These are phyloP conservation scores for Coemansia sp. DNA, from an alignment of 192 early-diverging fungal genomes.

Conservation along the genomic window DNA sequence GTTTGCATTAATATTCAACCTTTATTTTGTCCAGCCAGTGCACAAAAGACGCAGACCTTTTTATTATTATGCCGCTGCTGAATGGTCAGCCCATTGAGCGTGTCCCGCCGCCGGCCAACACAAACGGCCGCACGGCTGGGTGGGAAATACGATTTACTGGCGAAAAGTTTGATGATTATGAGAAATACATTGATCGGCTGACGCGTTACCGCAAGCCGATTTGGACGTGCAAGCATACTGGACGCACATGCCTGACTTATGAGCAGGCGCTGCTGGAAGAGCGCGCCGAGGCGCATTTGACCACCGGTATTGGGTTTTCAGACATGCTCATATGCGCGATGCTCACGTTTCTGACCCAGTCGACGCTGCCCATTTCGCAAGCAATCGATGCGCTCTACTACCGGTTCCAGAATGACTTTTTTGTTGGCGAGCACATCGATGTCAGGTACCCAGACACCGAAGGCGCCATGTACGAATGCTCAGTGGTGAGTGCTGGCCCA, in stretches of 20 bases:
- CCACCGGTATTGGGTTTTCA: conserved; percentile 78
- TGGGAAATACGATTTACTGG: conserved; percentile 49
- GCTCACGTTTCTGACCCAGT: conserved; percentile 49
- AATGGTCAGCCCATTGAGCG: conserved; percentile 26
- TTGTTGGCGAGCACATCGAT: conserved; percentile 46
- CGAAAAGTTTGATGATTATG: conserved; percentile 54
- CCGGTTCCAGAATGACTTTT: conserved; percentile 46
- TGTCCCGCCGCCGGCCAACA: not conserved
- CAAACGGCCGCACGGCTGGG: conserved; percentile 15
- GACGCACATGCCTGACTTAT: conserved; percentile 74
- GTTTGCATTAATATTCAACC: not conserved
- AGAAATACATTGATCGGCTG: conserved; percentile 68
- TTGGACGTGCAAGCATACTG: conserved; percentile 80
- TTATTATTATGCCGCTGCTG: conserved; percentile 39
- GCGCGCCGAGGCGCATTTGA: conserved; percentile 59
- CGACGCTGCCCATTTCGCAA: conserved; percentile 28
- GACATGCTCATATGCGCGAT: conserved; percentile 52
- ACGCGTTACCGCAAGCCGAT: conserved; percentile 67
- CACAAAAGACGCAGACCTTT: not conserved
- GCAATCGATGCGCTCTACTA: conserved; percentile 43
- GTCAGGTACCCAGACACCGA: conserved; percentile 44
- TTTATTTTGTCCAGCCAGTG: not conserved
- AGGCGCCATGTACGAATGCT: conserved; percentile 51
- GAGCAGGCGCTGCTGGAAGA: conserved; percentile 79
- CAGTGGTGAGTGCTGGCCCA: conserved; percentile 25